Base-by-base conservation (phyloP, 2,329 filamentous ascomycete species). In the Fusarium sulawesiense region DNA sequence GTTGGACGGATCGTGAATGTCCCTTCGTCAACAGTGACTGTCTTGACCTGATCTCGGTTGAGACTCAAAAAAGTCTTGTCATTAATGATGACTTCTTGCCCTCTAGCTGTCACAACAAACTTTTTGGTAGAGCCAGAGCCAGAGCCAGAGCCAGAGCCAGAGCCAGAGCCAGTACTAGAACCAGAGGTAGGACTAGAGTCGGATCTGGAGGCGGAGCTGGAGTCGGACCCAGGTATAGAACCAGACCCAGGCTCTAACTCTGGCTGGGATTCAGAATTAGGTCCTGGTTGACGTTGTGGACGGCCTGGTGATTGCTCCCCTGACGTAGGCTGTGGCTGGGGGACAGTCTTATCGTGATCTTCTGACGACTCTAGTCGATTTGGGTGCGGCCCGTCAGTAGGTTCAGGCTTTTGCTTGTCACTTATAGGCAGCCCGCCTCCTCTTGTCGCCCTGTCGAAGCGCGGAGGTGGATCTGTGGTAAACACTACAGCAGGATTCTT, bases 401-500 rank as follows among this genome's bases (percentile, higher is more conserved):
- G 56, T 12, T 56, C 66, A 6, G 70, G 71, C 46, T 63, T 64
- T 59, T 78, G 76, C 23, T 68, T 74, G 29, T 60, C 58, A 48
- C 54, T 70, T 32, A 63, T 54, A 12, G 58, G 47, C 3, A 45
- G 46, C 23, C 61, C 40, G 12, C 58, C 57, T 40, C 42, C 54
- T 13, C 47, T 47, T 6, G 61, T 57, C 10, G 72, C 66, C 32
- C 70, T 64, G 25, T 79, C 80, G 66, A 84, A 86, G 65, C 76
- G 69, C 0, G 84, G 83, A 7, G 79, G 76, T 7, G 74, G 63
- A 18, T 81, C 76, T 4, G 80, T 78, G 2, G 82, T 73, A 63
- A 80, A 78, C 4, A 86, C 80, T 18, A 87, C 83, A 11, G 83
- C 81, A 0, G 86, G 86, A 58, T 87, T 87, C 73, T 87, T 87